These are phyloP conservation scores for Edaphochlamys debaryana DNA, from an alignment of 139 green algal species.

Conservation along the genomic window DNA sequence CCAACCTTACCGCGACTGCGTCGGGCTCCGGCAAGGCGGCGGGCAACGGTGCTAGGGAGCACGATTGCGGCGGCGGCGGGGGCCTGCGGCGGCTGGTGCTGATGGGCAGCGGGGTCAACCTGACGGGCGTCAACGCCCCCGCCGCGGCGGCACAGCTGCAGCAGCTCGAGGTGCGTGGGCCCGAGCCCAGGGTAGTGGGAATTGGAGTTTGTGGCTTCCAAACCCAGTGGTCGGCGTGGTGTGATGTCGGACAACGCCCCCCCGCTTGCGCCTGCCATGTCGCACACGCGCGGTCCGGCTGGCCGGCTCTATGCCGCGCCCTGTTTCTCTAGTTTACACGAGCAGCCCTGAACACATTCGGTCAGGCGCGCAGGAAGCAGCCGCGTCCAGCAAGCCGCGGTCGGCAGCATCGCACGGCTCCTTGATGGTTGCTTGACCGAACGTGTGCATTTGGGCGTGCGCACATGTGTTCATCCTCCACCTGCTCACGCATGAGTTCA, in stretches of 20 bases:
- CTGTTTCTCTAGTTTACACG: too few relatives aligned
- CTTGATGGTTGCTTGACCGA: neutral
- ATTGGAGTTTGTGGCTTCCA: neutral
- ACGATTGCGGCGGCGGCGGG: too few relatives aligned
- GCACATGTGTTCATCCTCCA: too few relatives aligned
- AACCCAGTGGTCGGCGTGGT: neutral
- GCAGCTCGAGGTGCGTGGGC: constrained; percentile 1
- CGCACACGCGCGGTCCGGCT: too few relatives aligned
- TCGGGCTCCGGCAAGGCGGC: neutral
- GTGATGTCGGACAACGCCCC: neutral
- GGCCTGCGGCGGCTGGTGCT: constrained; percentile 11
- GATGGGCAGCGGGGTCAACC: constrained; percentile 7
- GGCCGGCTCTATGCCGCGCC: too few relatives aligned
- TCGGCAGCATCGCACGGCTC: too few relatives aligned
- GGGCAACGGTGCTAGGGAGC: too few relatives aligned
- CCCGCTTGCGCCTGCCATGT: neutral
- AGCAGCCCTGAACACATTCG: too few relatives aligned
- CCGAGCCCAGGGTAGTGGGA: neutral
- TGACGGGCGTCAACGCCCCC: neutral
- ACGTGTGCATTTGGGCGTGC: neutral
- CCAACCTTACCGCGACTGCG: neutral
- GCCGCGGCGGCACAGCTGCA: neutral
- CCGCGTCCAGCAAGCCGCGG: too few relatives aligned
- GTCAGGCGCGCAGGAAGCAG: too few relatives aligned
- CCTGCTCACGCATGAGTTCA: too few relatives aligned